Evolutionary conservation across 2,329 filamentous ascomycete genomes (phyloP).

Genomic region (Geoglossum cookeanum): DNA sequence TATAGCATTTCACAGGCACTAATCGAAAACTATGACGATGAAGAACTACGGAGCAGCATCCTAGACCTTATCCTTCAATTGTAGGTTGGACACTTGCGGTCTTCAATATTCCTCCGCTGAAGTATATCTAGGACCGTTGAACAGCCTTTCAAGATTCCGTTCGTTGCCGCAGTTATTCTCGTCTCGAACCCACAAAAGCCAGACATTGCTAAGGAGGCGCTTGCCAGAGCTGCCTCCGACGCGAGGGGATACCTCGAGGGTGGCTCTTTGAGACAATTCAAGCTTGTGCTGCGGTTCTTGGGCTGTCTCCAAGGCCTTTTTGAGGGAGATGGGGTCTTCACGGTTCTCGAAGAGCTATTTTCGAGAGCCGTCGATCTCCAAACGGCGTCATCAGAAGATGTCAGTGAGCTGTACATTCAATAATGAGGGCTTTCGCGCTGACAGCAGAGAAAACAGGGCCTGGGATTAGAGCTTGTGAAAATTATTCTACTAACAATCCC

Average conservation of each 20-base stretch:
- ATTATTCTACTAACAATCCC: slow-evolving; percentile 90
- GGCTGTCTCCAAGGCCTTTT: slow-evolving; percentile 68
- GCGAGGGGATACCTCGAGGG: slow-evolving; percentile 47
- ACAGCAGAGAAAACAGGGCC: slow-evolving; percentile 23
- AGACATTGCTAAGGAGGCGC: slow-evolving; percentile 52
- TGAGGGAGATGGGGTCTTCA: slow-evolving; percentile 69
- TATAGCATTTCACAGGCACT: slow-evolving; percentile 55
- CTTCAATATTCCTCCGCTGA: slow-evolving; percentile 9
- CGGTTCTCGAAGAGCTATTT: slow-evolving; percentile 77
- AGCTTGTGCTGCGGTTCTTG: slow-evolving; percentile 74
- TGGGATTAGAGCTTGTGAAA: slow-evolving; percentile 75
- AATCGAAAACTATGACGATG: slow-evolving; percentile 70
- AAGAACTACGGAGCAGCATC: slow-evolving; percentile 55
- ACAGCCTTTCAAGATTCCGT: slow-evolving; percentile 95
- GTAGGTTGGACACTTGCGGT: slow-evolving; percentile 22
- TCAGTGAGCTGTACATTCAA: slow-evolving; percentile 26
- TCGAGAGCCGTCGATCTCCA: slow-evolving; percentile 79
- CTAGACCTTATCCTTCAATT: slow-evolving; percentile 57
- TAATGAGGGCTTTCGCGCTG: background rate
- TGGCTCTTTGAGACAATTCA: slow-evolving; percentile 79
- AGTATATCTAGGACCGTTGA: slow-evolving; percentile 40
- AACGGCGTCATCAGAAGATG: slow-evolving; percentile 82
- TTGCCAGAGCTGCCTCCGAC: slow-evolving; percentile 40
- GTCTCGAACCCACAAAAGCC: slow-evolving; percentile 60
- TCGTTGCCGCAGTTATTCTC: slow-evolving; percentile 67